Evolutionary conservation across 2,329 filamentous ascomycete genomes (phyloP).

Genomic region (Cordyceps fumosorosea): DNA sequence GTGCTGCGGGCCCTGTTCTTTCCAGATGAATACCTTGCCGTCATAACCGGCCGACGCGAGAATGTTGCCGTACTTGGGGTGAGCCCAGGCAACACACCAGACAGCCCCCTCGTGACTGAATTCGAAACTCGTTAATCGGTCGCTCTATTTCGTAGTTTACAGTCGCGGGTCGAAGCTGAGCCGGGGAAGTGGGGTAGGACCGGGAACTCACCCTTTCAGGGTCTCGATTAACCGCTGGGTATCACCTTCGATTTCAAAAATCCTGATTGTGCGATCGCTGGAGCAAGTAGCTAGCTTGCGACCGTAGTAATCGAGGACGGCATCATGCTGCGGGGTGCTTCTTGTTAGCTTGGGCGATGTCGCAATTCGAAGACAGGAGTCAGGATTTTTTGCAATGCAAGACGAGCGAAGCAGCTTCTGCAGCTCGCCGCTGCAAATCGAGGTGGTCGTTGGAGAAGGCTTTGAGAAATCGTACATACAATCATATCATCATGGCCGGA

Average conservation of each 20-base stretch:
- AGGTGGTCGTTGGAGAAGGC: background rate
- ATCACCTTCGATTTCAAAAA: conserved; percentile 95
- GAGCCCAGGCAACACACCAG: conserved; percentile 97
- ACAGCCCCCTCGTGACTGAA: conserved; percentile 89
- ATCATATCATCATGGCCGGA: conserved; percentile 94
- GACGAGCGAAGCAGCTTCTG: background rate
- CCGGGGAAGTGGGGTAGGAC: background rate
- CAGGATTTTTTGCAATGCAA: background rate
- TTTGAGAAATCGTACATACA: conserved; percentile 54
- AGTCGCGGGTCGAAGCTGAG: background rate
- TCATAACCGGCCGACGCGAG: conserved; percentile 94
- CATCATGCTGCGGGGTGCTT: conserved; percentile 67
- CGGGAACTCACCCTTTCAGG: conserved; percentile 71
- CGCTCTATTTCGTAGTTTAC: conserved; percentile 13
- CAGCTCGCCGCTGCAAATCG: background rate
- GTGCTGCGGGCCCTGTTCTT: conserved; percentile 60
- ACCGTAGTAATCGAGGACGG: conserved; percentile 97
- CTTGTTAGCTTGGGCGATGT: conserved; percentile 14
- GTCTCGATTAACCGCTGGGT: conserved; percentile 86
- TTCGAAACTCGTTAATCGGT: conserved; percentile 1
- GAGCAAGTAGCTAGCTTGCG: conserved; percentile 93
- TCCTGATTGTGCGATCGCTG: conserved; percentile 97
- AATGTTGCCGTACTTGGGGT: conserved; percentile 98
- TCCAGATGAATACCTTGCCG: conserved; percentile 98
- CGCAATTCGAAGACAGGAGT: background rate